phyloP scores from a whole-genome alignment of 495 filamentous ascomycete genomes.

The Mytilinidion resinicola region DNA sequence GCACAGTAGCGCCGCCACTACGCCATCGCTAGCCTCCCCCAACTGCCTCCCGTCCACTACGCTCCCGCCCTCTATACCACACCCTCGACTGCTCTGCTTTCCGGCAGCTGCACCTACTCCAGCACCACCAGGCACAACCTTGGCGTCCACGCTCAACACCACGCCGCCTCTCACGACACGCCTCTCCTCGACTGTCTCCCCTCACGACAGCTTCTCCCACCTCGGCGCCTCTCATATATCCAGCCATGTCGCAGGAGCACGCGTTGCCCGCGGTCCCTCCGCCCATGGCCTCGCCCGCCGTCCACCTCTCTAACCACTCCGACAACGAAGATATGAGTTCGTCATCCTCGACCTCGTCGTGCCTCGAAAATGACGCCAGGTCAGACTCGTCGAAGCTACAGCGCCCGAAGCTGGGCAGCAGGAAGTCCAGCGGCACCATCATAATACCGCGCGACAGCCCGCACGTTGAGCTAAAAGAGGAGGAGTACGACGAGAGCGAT shows the following conservation, averaged over 20 bases:
- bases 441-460: conserved; percentile 69
- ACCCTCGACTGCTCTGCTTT: background rate
- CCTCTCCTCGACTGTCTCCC: background rate
- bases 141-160: background rate
- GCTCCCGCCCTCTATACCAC: no score
- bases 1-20: background rate
- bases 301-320: background rate
- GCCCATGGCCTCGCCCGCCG: background rate
- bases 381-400: conserved; percentile 6
- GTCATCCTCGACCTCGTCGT: conserved; percentile 21
- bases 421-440: conserved; percentile 73
- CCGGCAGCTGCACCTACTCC: background rate
- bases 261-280: background rate
- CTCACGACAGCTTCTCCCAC: background rate
- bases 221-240: background rate
- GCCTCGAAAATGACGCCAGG: conserved; percentile 14
- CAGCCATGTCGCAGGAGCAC: background rate
- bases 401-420: conserved; percentile 43
- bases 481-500: conserved; percentile 73
- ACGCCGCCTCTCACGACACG: background rate
- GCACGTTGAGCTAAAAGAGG: conserved; percentile 58
- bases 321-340: conserved; percentile 7
- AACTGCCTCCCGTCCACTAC: background rate
- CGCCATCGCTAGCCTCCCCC: background rate
- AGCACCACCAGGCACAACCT: background rate